Base-by-base conservation (phyloP, 2,329 filamentous ascomycete genomes). In the Phoma sp. region DNA sequence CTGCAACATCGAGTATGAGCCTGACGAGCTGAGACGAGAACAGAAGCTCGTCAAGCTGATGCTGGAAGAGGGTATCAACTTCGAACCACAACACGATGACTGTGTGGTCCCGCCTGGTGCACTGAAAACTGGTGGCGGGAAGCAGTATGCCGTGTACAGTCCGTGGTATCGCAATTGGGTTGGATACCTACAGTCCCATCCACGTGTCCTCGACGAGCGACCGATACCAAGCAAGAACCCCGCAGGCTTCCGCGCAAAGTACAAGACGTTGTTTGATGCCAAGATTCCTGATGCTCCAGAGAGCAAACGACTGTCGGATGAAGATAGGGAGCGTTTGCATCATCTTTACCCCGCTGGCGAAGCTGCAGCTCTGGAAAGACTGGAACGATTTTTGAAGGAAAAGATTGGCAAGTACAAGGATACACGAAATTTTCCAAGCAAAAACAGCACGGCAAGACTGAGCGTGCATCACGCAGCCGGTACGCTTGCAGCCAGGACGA, bases 1-100 rank as follows among this genome's bases (percentile, higher is more conserved):
- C 66, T 86, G 89, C 42, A 96, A 96, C 68, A 85, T 92, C 52
- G 92, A 96, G 71, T 96, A 96, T 66, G 93, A 96, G 72, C 91
- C 96, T 0, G 93, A 97, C 68, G 93, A 96, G 75, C 75, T 96
- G 53, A 81, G 92, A 38, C 82, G 92, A 5, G 93, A 97, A 65
- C 85, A 86, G 1, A 79, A 79, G 25, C 75, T 96, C 66, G 81
- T 90, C 1, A 81, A 78, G 25, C 72, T 80, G 36, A 84, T 88
- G 55, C 75, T 88, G 1, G 80, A 86, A 13, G 83, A 82, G 10
- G 87, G 84, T 0, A 84, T 93, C 41, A 80, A 83, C 1, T 86
- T 96, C 61, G 82, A 87, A n/a, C 83, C 87, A 0, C 80, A 89
- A 1, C 90, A 93, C 56, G 93, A 96, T 72, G 90, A 89, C 4